Conservation (phyloP, 768 basidiomycete genomes). For the Kwoniella shandongensis region DNA sequence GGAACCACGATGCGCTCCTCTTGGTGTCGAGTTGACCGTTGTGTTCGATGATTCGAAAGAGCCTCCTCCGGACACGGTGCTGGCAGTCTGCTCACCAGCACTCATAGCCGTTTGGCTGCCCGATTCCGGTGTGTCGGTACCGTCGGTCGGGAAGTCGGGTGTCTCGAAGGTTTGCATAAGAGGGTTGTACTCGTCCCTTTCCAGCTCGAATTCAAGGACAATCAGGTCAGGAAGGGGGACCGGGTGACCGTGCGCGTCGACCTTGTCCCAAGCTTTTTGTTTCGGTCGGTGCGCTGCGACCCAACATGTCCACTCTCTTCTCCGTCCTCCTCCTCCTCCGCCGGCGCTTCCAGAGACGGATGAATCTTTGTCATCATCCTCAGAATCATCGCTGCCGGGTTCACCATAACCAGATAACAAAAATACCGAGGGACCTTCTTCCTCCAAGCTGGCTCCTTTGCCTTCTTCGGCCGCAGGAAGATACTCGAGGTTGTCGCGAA, state of each 20-base stretch:
- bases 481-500: conserved; percentile 74
- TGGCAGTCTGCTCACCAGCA: conserved; percentile 13
- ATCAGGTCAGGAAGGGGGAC: conserved; percentile 57
- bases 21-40: conserved; percentile 27
- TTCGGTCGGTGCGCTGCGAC: conserved; percentile 52
- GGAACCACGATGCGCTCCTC: conserved; percentile 2
- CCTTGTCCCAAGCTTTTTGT: conserved; percentile 37
- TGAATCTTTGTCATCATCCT: conserved; percentile 27
- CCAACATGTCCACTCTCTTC: conserved; percentile 53
- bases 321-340: conserved; percentile 17
- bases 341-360: conserved; percentile 40
- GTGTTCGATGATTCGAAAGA: conserved; percentile 26
- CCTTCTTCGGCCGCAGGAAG: conserved; percentile 58
- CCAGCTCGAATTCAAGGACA: conserved; percentile 78
- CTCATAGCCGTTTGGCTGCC: conserved; percentile 24
- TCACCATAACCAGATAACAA: conserved; percentile 69
- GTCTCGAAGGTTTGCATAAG: conserved; percentile 60
- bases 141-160: conserved; percentile 1
- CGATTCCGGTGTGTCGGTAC: conserved; percentile 31
- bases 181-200: conserved; percentile 68
- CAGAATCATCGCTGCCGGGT: conserved; percentile 58
- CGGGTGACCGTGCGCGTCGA: conserved; percentile 59
- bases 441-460: conserved; percentile 55
- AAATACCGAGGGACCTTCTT: conserved; percentile 58
- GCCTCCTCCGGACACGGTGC: conserved; percentile 13